Percentiles rank a stretch among this genome's conserved stretches.
phyloP scores from a whole-genome alignment of 108 stramenopile species.

The Nitzschia sp. region DNA sequence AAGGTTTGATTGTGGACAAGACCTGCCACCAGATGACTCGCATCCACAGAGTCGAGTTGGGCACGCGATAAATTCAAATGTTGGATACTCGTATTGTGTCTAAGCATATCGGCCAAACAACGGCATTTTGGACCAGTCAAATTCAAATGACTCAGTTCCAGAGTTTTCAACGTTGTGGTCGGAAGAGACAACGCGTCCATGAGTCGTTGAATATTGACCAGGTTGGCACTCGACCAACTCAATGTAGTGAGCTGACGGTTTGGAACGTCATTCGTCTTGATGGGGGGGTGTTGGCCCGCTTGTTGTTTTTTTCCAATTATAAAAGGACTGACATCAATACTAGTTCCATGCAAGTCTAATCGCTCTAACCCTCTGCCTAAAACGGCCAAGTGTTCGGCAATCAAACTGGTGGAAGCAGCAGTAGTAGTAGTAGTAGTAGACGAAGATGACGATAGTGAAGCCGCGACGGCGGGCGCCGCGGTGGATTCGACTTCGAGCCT shows the following conservation, averaged over 20 bases:
- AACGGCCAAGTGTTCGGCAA: too few relatives aligned
- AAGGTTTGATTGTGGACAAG: not conserved
- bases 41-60: not conserved
- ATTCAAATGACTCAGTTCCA: not conserved
- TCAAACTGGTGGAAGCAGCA: too few relatives aligned
- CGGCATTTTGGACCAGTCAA: not conserved
- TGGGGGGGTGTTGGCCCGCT: not conserved
- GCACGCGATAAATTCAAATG: not conserved
- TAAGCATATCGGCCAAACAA: not conserved
- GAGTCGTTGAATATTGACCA: not conserved
- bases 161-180: not conserved
- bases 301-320: not conserved
- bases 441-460: too few relatives aligned
- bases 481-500: not conserved
- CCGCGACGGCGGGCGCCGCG: not conserved
- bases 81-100: not conserved
- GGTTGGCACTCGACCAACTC: not conserved
- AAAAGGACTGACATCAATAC: not conserved
- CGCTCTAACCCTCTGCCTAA: not conserved
- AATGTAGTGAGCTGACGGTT: not conserved
- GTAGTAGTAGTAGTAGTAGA: too few relatives aligned
- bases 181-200: not conserved
- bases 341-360: not conserved
- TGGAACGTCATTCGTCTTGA: too few relatives aligned
- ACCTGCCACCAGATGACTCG: not conserved